Base-by-base conservation (phyloP, 495 filamentous ascomycete species). In the Hyaloscypha finlandica region DNA sequence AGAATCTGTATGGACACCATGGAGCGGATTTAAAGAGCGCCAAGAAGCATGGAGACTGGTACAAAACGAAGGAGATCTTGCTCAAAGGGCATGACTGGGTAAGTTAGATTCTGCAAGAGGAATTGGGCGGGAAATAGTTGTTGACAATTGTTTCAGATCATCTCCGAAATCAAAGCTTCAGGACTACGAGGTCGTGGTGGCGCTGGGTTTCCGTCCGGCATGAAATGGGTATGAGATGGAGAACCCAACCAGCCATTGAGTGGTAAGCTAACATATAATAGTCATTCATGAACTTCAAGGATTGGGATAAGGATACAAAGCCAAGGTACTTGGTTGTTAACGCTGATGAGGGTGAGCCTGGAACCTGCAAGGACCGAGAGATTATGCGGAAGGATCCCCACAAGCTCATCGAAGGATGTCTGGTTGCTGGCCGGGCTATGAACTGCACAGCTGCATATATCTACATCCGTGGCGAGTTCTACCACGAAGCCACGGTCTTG, bases 201-300 rank as follows among this genome's bases (percentile, higher is more conserved):
- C 79, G 95, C 95, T 79, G 95, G 95, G 73, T 99, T 99, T 75
- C 95, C 95, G 66, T 97, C 94, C 16, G 95, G 95, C 66, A 81
- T 98, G 85, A 99, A 99, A 94, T 99, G 96, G 90, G 94, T 97
- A 85, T 77, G 81, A 75, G 19, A 48, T 53, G 58, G 22, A n/a
- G 22, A 22, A 4, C 54, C 4, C 12, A 12, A 14, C 1, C 2
- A 31, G 20, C 1, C 0, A 31, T 59, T 42, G 29, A 33, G 25
- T n/a, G 6, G 35, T 33, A 16, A 54, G 20, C 68, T 73, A 39
- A 70, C 64, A 33, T 4, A 16, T 45, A 9, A 31, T 72, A 97
- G 94, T 97, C 93, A 59, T 99, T 99, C 84, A 99, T 99, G 95
- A 99, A 98, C 83, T 92, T 93, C 86, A 97, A 97, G 80, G 96